Base-by-base conservation (phyloP, 306 rosid species). In the Quercus berberidifolia region DNA sequence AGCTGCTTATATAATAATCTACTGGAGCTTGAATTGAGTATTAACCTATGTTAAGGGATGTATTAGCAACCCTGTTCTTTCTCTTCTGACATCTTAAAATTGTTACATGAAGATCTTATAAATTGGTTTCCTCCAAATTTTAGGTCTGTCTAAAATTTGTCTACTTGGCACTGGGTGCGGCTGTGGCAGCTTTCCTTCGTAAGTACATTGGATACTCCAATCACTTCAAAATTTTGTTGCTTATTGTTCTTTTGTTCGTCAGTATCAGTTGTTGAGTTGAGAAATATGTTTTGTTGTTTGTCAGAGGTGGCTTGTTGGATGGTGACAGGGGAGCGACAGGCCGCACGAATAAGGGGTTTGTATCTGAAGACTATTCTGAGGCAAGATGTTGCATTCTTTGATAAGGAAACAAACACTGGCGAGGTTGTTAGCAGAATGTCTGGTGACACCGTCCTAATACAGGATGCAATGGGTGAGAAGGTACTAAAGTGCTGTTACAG, bases 251-350 rank as follows among this genome's bases (percentile, higher is more conserved):
- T 60, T 8, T 33, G 71, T 2, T 35, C 52, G 7, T 35, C 25
- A 33, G 13, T 67, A 67, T 31, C 52, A 33, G 49, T 35, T 5
- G n/a, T 67, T 33, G 52, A 67, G 15, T 67, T 67, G 52, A 67
- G 71, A 67, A 10, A 10, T 35, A 1, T 58, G 10, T 26, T 38
- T 38, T 14, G 51, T 56, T 18, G 6, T 58, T 19, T 65, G 6
- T 67, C 74, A 86, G 89, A 83, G 80, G 89, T 83, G 49, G 74
- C 73, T 8, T 77, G 89, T 51, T 86, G 89, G 89, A 83, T 81
- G 20, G 78, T 83, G 62, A 86, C 85, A 0, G 83, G 77, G 62
- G 87, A 83, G 76, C 77, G 85, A 33, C 89, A 80, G 56, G 87
- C 85, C 8, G 69, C 89, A 26, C 58, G 84, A 38, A 80, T 83